Evolutionary conservation across 169 alveolate species (phyloP).

Genomic region (Plasmodium sp.): DNA sequence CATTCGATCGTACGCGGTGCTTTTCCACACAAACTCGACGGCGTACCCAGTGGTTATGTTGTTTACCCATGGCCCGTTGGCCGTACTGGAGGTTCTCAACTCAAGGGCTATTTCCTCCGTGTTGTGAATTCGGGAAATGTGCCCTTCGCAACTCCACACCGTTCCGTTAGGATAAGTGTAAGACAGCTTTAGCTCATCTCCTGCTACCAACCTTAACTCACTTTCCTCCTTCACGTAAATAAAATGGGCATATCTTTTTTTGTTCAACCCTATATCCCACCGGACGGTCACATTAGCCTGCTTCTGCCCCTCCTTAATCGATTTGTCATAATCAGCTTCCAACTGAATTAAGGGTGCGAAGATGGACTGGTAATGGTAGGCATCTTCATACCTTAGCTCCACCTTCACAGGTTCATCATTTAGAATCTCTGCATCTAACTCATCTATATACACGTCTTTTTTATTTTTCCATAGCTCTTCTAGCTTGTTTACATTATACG

Average conservation of each 20-base stretch:
- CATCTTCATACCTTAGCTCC: slow-evolving; percentile 75
- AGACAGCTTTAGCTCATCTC: slow-evolving; percentile 91
- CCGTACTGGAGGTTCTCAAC: slow-evolving; percentile 82
- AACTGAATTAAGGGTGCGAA: slow-evolving; percentile 91
- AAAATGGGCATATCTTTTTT: slow-evolving; percentile 91
- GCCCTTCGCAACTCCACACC: slow-evolving; percentile 88
- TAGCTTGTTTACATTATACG: slow-evolving; percentile 60
- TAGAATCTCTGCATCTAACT: slow-evolving; percentile 65
- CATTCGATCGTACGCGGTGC: slow-evolving; percentile 96
- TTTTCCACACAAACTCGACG: slow-evolving; percentile 95
- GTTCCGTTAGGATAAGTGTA: slow-evolving; percentile 76
- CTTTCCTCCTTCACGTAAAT: slow-evolving; percentile 91
- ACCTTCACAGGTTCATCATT: slow-evolving; percentile 68
- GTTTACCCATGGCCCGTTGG: slow-evolving; percentile 80
- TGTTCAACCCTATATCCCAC: slow-evolving; percentile 86
- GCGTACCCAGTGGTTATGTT: slow-evolving; percentile 82
- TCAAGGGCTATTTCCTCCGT: slow-evolving; percentile 90
- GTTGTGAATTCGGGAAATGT: slow-evolving; percentile 81
- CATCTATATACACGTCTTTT: slow-evolving; percentile 74
- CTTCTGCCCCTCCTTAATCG: slow-evolving; percentile 92
- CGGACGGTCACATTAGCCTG: slow-evolving; percentile 86
- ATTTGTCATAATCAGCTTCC: slow-evolving; percentile 95
- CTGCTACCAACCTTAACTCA: slow-evolving; percentile 89
- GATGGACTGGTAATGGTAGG: slow-evolving; percentile 81
- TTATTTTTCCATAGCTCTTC: slow-evolving; percentile 80